A percentile compares a stretch with the other conserved stretches of the same genome.
Conservation (phyloP, 208 protist genomes). For the Trypanosomatidae sp. region DNA sequence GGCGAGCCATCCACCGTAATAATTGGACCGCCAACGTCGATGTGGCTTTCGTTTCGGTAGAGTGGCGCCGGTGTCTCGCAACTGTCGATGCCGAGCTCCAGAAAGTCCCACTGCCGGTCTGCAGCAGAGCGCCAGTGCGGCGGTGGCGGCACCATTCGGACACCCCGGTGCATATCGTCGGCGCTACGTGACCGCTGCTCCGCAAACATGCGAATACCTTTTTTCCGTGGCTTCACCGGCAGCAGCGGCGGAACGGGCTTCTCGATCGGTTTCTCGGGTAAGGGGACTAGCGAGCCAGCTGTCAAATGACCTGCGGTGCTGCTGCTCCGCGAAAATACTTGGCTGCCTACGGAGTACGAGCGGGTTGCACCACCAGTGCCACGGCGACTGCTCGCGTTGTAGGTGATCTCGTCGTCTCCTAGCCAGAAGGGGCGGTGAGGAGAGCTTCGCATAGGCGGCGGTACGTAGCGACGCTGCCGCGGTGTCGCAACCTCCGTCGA, state of each 20-base stretch:
- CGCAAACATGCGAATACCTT: conserved; percentile 54
- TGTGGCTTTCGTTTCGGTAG: conserved; percentile 53
- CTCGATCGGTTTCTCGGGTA: conserved; percentile 36
- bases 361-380: background rate
- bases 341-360: background rate
- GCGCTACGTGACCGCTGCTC: conserved; percentile 32
- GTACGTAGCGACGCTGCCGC: conserved; percentile 41
- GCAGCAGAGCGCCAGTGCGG: conserved; percentile 54
- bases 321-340: conserved; percentile 12
- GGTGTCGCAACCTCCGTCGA: conserved; percentile 9
- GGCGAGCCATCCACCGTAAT: background rate
- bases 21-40: conserved; percentile 24
- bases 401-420: conserved; percentile 3
- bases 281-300: conserved; percentile 49
- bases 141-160: conserved; percentile 61
- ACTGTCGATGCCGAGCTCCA: conserved; percentile 37
- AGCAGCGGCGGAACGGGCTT: conserved; percentile 52
- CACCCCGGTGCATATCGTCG: conserved; percentile 38
- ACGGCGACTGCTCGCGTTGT: background rate
- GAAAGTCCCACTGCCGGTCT: conserved; percentile 49
- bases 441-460: conserved; percentile 18
- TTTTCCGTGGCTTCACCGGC: conserved; percentile 34
- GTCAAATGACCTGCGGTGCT: conserved; percentile 40
- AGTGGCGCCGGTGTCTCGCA: conserved; percentile 9
- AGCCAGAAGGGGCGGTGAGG: conserved; percentile 24